Percentiles rank a stretch among this genome's conserved stretches.
Evolutionary conservation across 805 yeast species (phyloP).

Genomic region (Candida sanyiensis): DNA sequence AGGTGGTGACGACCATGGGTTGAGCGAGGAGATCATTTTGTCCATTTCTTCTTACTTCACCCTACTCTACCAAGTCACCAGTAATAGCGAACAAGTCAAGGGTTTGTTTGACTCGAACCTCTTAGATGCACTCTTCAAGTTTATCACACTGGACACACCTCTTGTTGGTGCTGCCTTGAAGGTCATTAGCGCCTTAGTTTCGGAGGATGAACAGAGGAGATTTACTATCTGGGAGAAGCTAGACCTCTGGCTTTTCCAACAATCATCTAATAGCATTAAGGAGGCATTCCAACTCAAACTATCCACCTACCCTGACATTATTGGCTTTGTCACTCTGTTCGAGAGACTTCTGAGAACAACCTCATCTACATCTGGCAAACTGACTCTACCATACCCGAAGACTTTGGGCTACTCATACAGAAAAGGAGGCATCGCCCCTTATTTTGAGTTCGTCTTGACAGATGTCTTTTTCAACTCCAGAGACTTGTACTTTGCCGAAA

Average conservation of each 20-base stretch:
- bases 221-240: conserved; percentile 58
- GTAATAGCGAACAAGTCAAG: conserved; percentile 33
- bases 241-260: conserved; percentile 60
- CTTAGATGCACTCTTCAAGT: conserved; percentile 37
- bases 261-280: conserved; percentile 30
- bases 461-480: conserved; percentile 57
- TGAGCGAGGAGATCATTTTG: conserved; percentile 76
- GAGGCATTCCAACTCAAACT: conserved; percentile 43
- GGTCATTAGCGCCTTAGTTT: conserved; percentile 53
- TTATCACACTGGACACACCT: conserved; percentile 41
- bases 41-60: conserved; percentile 70
- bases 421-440: conserved; percentile 71
- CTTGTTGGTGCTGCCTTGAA: conserved; percentile 50
- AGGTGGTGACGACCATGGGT: conserved; percentile 43
- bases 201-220: conserved; percentile 37
- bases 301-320: conserved; percentile 46
- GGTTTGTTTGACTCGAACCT: conserved; percentile 25
- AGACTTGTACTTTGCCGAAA: conserved; percentile 31
- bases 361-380: conserved; percentile 34
- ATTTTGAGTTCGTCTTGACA: conserved; percentile 63
- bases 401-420: conserved; percentile 59
- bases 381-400: conserved; percentile 48
- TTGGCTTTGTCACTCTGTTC: conserved; percentile 58
- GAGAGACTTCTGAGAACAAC: conserved; percentile 28
- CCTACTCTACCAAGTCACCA: conserved; percentile 50